Evolutionary conservation across 2,329 filamentous ascomycete genomes (phyloP), one percentile per base, ranked within the genome.

Genomic region (Diaporthe sp.): DNA sequence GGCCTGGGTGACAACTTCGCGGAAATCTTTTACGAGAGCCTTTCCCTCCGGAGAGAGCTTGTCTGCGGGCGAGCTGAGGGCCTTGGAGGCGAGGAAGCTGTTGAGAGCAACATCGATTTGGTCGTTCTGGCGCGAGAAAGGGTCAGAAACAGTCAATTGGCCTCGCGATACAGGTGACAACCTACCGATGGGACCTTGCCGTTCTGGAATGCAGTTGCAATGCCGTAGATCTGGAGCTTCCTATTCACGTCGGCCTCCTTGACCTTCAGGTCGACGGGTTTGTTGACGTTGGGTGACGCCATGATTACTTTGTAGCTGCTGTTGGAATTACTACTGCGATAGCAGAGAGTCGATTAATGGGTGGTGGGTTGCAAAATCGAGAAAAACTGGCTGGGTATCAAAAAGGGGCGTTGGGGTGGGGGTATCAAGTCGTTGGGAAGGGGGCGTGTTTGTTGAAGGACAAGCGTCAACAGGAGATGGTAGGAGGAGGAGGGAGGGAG

Each of bases 51-150:
- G 78, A 0, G 96, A 98, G 8, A 99, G 92, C 82, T 93, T 93
- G 76, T 89, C 87, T 0, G 94, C 93, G 8, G 96, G 95, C 34
- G 86, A 91, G 4, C 91, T 85, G 37, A 98, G 87, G 12, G 91
- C 88, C 82, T 90, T 92, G 79, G 94, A 96, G 46, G 89, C 88
- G 69, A 98, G 89, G 80, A 95, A 94, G 83, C 94, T 97, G 89
- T 97, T 98, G 83, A 99, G 86, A 39, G 97, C 96, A 67, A 98
- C 89, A 87, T 98, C 97, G 83, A 98, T 97, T 87, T 98, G 96
- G 81, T 96, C 94, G 85, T 98, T 98, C 93, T 95, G 81, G 75
- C 57, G 3, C 4, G 39, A 25, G 70, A 31, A 39, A 9, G 61
- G 34, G 76, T 76, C 65, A 80, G 78, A 15, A 76, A 74, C 31